A percentile compares a stretch with the other conserved stretches of the same genome.
phyloP scores from a whole-genome alignment of 306 rosid genomes.

The Sesbania bispinosa region DNA sequence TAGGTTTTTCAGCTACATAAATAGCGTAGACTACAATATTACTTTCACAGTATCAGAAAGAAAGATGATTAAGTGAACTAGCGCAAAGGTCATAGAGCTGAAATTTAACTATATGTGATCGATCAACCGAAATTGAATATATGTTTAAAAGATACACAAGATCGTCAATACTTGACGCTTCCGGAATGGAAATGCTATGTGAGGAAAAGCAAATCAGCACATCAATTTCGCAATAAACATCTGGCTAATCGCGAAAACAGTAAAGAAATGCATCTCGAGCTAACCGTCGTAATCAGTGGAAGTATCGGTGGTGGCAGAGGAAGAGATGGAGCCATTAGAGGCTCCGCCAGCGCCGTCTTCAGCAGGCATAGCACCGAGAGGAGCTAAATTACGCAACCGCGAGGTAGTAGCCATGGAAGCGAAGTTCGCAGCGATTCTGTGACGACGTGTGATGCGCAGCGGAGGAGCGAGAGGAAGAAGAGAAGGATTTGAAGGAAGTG shows the following conservation, averaged over 20 bases:
- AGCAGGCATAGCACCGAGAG: conserved; percentile 39
- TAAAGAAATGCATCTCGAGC: not conserved
- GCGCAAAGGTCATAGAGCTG: not conserved
- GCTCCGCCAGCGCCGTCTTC: conserved; percentile 45
- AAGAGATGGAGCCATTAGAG: conserved; percentile 44
- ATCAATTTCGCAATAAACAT: not conserved
- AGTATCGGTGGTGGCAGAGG: conserved; percentile 35
- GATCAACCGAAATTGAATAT: not conserved
- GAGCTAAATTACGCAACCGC: conserved; percentile 47
- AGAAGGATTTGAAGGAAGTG: conserved; percentile 27
- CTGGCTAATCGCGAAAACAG: not conserved
- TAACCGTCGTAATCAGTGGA: conserved; percentile 61
- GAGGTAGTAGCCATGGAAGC: conserved; percentile 48
- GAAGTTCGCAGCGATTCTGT: conserved; percentile 21
- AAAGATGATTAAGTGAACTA: not conserved
- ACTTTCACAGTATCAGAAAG: not conserved
- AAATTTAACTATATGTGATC: not conserved
- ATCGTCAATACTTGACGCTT: not conserved
- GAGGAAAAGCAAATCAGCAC: not conserved
- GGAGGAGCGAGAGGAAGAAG: conserved; percentile 40
- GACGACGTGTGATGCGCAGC: conserved; percentile 25
- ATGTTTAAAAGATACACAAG: not conserved
- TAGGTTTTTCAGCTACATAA: not conserved
- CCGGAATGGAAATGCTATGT: not conserved
- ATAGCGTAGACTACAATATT: not conserved